These are phyloP conservation scores for Borealophlyctis nickersoniae DNA, from an alignment of 192 early-diverging fungal genomes.

Conservation along the genomic window DNA sequence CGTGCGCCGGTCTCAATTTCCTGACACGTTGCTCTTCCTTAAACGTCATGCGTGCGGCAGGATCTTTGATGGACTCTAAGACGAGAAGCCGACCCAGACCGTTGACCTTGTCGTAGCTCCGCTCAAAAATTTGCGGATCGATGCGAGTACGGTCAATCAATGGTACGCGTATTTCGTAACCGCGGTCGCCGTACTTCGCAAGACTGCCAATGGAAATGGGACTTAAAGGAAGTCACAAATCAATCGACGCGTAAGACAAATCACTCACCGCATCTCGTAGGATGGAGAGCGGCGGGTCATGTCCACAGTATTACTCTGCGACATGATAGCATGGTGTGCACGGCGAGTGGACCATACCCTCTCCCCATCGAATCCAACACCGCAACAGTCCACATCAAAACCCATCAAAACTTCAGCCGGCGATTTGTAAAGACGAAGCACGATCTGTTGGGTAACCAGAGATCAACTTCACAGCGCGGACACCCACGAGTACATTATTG, in stretches of 20 bases:
- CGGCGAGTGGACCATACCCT: conserved; percentile 19
- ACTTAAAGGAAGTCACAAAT: background rate
- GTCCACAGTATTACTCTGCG: conserved; percentile 28
- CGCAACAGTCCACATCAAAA: conserved; percentile 32
- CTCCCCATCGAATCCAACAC: conserved; percentile 29
- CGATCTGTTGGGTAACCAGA: conserved; percentile 21
- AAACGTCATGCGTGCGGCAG: conserved; percentile 21
- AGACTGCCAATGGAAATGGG: conserved; percentile 1
- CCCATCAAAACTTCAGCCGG: conserved; percentile 32
- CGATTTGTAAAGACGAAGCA: conserved; percentile 30
- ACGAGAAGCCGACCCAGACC: conserved; percentile 31
- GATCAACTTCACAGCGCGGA: background rate
- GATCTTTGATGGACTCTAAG: conserved; percentile 18
- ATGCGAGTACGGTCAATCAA: conserved; percentile 7
- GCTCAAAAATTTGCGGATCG: conserved; percentile 30
- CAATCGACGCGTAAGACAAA: no score
- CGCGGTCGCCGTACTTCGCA: conserved; percentile 29
- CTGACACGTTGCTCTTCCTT: conserved; percentile 25
- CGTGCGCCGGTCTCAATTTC: conserved; percentile 25
- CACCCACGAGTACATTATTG: no score
- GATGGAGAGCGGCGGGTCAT: conserved; percentile 28
- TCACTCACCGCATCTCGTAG: conserved; percentile 23
- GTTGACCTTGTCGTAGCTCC: conserved; percentile 27
- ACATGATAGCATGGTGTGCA: conserved; percentile 21
- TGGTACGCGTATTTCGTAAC: conserved; percentile 21